Evolutionary conservation across 192 early-diverging fungal genomes (phyloP).

Genomic region (Lobosporangium transversale): DNA sequence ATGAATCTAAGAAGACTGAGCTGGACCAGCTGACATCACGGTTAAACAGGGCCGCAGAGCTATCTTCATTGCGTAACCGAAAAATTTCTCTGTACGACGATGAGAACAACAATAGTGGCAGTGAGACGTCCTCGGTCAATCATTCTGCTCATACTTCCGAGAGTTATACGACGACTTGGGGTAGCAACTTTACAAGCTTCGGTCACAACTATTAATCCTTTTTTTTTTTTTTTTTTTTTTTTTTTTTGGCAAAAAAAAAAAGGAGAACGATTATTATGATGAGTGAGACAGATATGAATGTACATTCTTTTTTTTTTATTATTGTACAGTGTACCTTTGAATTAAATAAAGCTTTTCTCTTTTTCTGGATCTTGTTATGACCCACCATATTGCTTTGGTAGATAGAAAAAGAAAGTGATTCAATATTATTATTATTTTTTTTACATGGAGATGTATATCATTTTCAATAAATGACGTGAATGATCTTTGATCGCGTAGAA

Average conservation of each 20-base stretch:
- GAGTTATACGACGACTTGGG: conserved; percentile 10
- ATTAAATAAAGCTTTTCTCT: too few relatives aligned
- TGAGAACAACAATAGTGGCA: not conserved
- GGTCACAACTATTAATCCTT: not conserved
- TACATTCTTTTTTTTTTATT: too few relatives aligned
- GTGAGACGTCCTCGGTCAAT: not conserved
- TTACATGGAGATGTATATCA: not conserved
- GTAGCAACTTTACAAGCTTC: not conserved
- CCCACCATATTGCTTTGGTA: too few relatives aligned
- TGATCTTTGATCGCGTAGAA: too few relatives aligned
- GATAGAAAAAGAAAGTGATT: too few relatives aligned
- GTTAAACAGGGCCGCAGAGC: conserved; percentile 22
- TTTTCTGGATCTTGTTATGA: too few relatives aligned
- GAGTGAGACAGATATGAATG: too few relatives aligned
- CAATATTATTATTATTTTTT: not conserved
- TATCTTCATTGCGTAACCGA: conserved; percentile 18
- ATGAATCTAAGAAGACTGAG: conserved; percentile 8
- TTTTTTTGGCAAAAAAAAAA: too few relatives aligned
- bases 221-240: not conserved
- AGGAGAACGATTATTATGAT: too few relatives aligned
- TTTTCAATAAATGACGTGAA: too few relatives aligned
- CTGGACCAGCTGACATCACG: conserved; percentile 22
- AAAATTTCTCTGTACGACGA: conserved; percentile 44
- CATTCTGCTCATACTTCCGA: conserved; percentile 1
- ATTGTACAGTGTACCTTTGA: too few relatives aligned